Evolutionary conservation across 129 eudicot species (phyloP).

Genomic region (Flaveria trinervia): DNA sequence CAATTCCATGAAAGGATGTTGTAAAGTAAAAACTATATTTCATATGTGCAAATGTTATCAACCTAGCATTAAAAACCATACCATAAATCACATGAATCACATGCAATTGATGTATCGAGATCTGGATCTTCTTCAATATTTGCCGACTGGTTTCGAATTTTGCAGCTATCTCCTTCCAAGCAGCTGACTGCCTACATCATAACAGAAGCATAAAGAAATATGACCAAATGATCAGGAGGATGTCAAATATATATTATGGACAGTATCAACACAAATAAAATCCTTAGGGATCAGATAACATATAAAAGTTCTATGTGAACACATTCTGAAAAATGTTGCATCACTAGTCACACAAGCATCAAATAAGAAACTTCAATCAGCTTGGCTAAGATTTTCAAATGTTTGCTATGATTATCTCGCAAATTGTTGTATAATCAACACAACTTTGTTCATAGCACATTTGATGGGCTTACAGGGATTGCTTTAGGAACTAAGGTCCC

Average conservation of each 20-base stretch:
- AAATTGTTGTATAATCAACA: slow-evolving; percentile 10
- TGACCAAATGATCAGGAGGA: slow-evolving; percentile 8
- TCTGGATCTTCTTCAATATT: slow-evolving; percentile 65
- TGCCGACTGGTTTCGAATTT: slow-evolving; percentile 63
- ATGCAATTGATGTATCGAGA: slow-evolving; percentile 90
- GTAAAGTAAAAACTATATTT: not conserved
- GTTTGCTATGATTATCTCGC: slow-evolving; percentile 8
- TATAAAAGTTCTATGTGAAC: not conserved
- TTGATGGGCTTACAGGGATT: slow-evolving; percentile 6
- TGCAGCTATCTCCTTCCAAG: slow-evolving; percentile 94
- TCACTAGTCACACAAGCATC: slow-evolving; percentile 19
- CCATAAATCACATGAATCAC: slow-evolving; percentile 98
- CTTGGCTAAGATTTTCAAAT: slow-evolving; percentile 11
- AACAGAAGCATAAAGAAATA: slow-evolving; percentile 23
- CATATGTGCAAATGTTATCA: not conserved
- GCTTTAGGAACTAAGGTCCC: slow-evolving; percentile 20
- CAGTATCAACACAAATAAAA: slow-evolving; percentile 3
- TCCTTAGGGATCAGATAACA: slow-evolving; percentile 15
- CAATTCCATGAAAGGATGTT: slow-evolving; percentile 1
- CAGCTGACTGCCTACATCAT: slow-evolving; percentile 86
- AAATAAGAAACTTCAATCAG: slow-evolving; percentile 12
- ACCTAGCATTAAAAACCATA: slow-evolving; percentile 29
- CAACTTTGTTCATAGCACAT: slow-evolving; percentile 5
- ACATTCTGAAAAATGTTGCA: slow-evolving; percentile 15
- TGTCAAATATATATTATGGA: not conserved